Evolutionary conservation across 2,329 filamentous ascomycete genomes (phyloP), one percentile per base, ranked within the genome.

Genomic region (Hypoxylon sp.): DNA sequence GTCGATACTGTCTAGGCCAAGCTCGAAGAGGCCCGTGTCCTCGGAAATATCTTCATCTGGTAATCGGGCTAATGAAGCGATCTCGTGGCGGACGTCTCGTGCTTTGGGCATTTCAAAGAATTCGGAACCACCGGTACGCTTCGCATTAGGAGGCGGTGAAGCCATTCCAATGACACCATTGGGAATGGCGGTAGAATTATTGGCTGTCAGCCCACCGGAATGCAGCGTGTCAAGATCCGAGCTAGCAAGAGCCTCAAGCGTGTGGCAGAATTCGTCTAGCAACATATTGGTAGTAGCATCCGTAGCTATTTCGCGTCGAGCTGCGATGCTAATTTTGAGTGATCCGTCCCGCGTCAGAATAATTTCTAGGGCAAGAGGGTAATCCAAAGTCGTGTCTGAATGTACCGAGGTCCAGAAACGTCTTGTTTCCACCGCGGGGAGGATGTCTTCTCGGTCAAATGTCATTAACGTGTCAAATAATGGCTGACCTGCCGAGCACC

Each of bases 1-100:
- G 76, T 97, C 94, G 60, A 97, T 96, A 72, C 94, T 97, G 79
- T 97, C 94, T 6, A 97, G 83, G 0, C 94, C 94, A 30, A 97
- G 83, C 69, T 94, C 89, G 39, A 96, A 89, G 10, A 97, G 86
- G 0, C 90, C 90, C 0, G 87, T 87, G 6, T 81, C 77, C 53
- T 86, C 84, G 1, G 78, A 75, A 37, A 97, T 79, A 0, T 82
- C 77, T 1, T 81, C 74, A 2, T 77, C 73, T 0, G 84, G 73
- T 0, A 89, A 72, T 0, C 82, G 84, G 0, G 89, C 86, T 4
- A 97, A 79, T 0, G 73, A 71, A 1, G 90, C 85, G 44, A 97
- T 83, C 70, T 91, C 88, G 3, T 81, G 75, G 24, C 86, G 85
- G 6, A 97, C 79, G 0, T 67, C 68, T 1, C 70, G 70, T 0